Percentiles rank a stretch among this genome's conserved stretches.
phyloP scores from a whole-genome alignment of 2,329 filamentous ascomycete genomes.

The Cercospora sojina region DNA sequence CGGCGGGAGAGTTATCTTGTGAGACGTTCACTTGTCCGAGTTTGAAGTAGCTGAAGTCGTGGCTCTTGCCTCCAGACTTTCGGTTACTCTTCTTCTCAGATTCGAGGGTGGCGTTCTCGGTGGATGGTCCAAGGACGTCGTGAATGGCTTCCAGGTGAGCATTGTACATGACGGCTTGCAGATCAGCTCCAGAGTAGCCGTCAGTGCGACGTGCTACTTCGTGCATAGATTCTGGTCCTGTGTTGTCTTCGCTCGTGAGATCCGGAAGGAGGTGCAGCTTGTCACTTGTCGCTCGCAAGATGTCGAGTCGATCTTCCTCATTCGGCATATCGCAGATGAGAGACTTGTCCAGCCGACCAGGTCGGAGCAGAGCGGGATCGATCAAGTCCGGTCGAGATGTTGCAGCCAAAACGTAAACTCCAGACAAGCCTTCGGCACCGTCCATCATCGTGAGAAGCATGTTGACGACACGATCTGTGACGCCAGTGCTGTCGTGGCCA shows the following conservation, averaged over 20 bases:
- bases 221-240: slow-evolving; percentile 46
- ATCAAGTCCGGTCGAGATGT: slow-evolving; percentile 93
- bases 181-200: slow-evolving; percentile 89
- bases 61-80: background rate
- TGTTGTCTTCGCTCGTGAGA: slow-evolving; percentile 51
- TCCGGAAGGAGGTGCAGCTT: slow-evolving; percentile 72
- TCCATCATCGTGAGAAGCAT: slow-evolving; percentile 99
- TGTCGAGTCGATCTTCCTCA: slow-evolving; percentile 79
- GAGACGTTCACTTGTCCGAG: slow-evolving; percentile 9
- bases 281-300: slow-evolving; percentile 76
- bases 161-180: slow-evolving; percentile 94
- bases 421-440: slow-evolving; percentile 88
- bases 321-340: slow-evolving; percentile 86
- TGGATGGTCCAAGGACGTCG: slow-evolving; percentile 66
- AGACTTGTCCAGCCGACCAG: slow-evolving; percentile 89
- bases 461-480: slow-evolving; percentile 98
- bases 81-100: slow-evolving; percentile 33
- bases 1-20: slow-evolving; percentile 7
- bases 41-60: slow-evolving; percentile 25
- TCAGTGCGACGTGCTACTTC: slow-evolving; percentile 78
- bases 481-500: slow-evolving; percentile 93
- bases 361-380: slow-evolving; percentile 86
- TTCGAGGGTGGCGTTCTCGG: slow-evolving; percentile 34
- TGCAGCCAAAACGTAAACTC: slow-evolving; percentile 93
- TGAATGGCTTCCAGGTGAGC: slow-evolving; percentile 97